Base-by-base conservation (phyloP, 352 stramenopile genomes). In the Globisporangium ultimum region DNA sequence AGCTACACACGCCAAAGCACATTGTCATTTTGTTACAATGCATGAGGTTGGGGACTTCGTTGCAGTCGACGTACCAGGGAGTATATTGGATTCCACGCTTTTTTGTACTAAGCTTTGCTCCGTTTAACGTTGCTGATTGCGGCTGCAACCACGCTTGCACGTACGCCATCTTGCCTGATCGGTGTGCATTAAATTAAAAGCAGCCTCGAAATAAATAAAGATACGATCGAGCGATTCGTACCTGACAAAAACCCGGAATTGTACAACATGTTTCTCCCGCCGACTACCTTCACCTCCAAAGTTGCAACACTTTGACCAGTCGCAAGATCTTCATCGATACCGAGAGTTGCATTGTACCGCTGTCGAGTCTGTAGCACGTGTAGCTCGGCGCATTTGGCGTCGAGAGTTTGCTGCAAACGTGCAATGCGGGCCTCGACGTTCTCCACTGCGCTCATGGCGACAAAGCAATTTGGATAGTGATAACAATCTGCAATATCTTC, bases 401-500 rank as follows among this genome's bases (percentile, higher is more conserved):
- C 63, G 22, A 78, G 66, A 22, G 67, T 61, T 42, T 80, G 74
- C 21, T 89, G 72, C 38, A 89, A 67, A 28, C 74, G 78, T 42
- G 51, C 71, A 38, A 89, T 78, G 21, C 75, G 79, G 46, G 60
- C 71, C 18, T 74, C 77, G n/a, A 87, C 75, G 66, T 89, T 78
- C 49, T 89, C 79, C 40, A 89, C 79, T 12, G 73, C 74, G 60
- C 79, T 89, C 79, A 89, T 88, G 21, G 3, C 20, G 28, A 36
- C 28, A 36, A 36, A 36, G 28, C 28, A 36, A 10, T 11, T 36
- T 36, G 4, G 28, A 36, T 36, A 36, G 0, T 36, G 28, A 36
- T 36, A 10, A 5, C 7, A 36, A 0, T 10, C 8, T 10, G 28
- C 7, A 5, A 10, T 36, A 8, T 36, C 7, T 36, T 36, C 28